These are phyloP conservation scores for Tephrocybe sp. DNA, from an alignment of 768 basidiomycete species.

Conservation along the genomic window DNA sequence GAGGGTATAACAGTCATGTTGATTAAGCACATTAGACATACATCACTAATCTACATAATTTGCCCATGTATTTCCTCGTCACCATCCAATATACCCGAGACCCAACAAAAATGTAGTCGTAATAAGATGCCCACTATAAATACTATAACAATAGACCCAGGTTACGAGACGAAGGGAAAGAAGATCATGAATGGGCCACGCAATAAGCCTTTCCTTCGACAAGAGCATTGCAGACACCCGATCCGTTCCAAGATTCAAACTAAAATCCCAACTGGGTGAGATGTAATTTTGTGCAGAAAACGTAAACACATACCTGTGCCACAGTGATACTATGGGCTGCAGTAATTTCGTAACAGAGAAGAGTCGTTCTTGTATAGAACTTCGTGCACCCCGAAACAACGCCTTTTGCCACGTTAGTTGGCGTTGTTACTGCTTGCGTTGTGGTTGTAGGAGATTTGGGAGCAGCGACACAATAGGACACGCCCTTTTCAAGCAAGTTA, in stretches of 20 bases:
- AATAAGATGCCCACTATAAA: too few species aligned
- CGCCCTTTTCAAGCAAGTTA: slow-evolving; percentile 4
- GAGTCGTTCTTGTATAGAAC: slow-evolving; percentile 2
- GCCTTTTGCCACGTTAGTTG: slow-evolving; percentile 4
- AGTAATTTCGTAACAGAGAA: slow-evolving; percentile 10
- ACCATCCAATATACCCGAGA: too few species aligned
- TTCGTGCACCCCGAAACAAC: slow-evolving; percentile 8
- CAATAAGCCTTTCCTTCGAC: slow-evolving; percentile 6
- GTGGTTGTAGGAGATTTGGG: neutral
- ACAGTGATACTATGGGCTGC: slow-evolving; percentile 6
- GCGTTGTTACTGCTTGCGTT: neutral
- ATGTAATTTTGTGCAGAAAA: neutral
- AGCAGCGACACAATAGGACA: slow-evolving; percentile 5
- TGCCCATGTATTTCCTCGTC: too few species aligned
- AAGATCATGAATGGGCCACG: too few species aligned
- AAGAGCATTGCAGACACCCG: slow-evolving; percentile 6
- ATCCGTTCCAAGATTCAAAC: slow-evolving; percentile 12
- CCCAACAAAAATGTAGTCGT: too few species aligned
- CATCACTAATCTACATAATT: too few species aligned
- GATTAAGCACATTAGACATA: too few species aligned
- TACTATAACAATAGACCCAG: too few species aligned
- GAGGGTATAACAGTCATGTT: too few species aligned
- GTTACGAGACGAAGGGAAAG: too few species aligned
- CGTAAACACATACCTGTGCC: neutral
- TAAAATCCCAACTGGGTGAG: neutral